Base-by-base conservation (phyloP, 2,329 filamentous ascomycete species). In the Achaetomium macrosporum region DNA sequence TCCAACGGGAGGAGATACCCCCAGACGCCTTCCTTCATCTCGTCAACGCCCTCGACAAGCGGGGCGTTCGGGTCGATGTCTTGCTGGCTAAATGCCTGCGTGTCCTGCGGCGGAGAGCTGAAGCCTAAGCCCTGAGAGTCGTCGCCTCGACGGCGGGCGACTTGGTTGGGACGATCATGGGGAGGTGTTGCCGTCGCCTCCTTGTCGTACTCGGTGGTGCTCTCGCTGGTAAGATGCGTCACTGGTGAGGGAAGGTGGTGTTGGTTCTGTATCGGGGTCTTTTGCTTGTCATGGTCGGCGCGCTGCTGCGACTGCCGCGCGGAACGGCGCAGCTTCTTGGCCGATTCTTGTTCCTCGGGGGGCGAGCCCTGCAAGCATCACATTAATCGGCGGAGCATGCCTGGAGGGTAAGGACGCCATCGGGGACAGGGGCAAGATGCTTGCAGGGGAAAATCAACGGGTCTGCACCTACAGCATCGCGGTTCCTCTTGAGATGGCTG, bases 1-100 rank as follows among this genome's bases (percentile, higher is more conserved):
- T 92, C 85, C 20, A 96, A 73, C 2, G 92, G 90, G 50, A 96
- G 82, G 5, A 99, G 76, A 64, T 97, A 99, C 12, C 95, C 95
- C 93, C 93, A 99, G 1, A 97, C 90, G 9, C 90, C 90, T 67
- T 95, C 88, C 42, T 81, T 77, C 56, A 76, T 82, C 71, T 96
- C 90, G 65, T 96, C 88, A 57, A 91, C 82, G 4, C 95, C 88
- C 52, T 95, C 90, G 58, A 91, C 88, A 43, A 92, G 78, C 25
- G 82, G 79, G 54, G 81, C 74, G 29, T 89, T 82, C 2, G 87
- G 84, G 59, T 89, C 84, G 36, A 88, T 72, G 64, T 55, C 50
- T 13, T 87, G 88, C 71, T 99, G 93, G 8, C 88, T 91, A n/a
- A 87, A 82, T 0, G 84, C 78, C 66, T 91, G 88, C 0, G 87